Percentiles rank a stretch among this genome's conserved stretches.
phyloP scores from a whole-genome alignment of 331 rosid species.

The Spiraea crenata region DNA sequence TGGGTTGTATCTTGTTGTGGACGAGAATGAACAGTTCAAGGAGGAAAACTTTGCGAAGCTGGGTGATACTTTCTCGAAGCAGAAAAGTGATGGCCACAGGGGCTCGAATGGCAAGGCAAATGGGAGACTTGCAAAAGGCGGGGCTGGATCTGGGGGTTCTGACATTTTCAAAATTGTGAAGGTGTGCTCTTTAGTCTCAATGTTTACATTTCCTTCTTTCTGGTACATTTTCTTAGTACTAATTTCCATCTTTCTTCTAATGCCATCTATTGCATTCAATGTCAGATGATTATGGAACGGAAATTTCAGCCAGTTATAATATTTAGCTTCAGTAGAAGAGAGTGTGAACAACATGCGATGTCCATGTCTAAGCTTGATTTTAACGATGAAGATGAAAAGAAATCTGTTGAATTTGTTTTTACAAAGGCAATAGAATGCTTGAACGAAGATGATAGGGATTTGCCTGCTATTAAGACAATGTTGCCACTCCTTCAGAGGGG shows the following conservation, averaged over 20 bases:
- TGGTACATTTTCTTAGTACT: too few relatives aligned
- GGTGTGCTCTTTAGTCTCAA: conserved; percentile 40
- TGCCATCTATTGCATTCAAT: too few relatives aligned
- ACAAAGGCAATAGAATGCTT: conserved; percentile 80
- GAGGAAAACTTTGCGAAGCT: conserved; percentile 78
- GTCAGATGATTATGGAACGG: conserved; percentile 94
- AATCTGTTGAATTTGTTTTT: conserved; percentile 74
- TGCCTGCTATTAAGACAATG: conserved; percentile 94
- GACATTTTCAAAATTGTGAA: conserved; percentile 90
- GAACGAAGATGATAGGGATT: conserved; percentile 87
- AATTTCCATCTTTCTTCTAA: too few relatives aligned
- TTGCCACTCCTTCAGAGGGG: conserved; percentile 94
- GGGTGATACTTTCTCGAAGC: conserved; percentile 66
- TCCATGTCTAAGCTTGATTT: conserved; percentile 95
- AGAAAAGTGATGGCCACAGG: conserved; percentile 51
- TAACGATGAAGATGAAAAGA: conserved; percentile 80
- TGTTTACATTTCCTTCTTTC: not conserved
- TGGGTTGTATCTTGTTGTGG: conserved; percentile 87
- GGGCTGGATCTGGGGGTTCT: conserved; percentile 65
- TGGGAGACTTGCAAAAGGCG: conserved; percentile 64
- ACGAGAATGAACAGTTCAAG: conserved; percentile 77
- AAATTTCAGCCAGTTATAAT: conserved; percentile 94
- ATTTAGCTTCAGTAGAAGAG: conserved; percentile 97
- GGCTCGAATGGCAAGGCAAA: conserved; percentile 52
- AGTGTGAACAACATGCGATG: conserved; percentile 96